Conservation (phyloP, 1,284 basidiomycete species). For the Moniliophthora roreri region DNA sequence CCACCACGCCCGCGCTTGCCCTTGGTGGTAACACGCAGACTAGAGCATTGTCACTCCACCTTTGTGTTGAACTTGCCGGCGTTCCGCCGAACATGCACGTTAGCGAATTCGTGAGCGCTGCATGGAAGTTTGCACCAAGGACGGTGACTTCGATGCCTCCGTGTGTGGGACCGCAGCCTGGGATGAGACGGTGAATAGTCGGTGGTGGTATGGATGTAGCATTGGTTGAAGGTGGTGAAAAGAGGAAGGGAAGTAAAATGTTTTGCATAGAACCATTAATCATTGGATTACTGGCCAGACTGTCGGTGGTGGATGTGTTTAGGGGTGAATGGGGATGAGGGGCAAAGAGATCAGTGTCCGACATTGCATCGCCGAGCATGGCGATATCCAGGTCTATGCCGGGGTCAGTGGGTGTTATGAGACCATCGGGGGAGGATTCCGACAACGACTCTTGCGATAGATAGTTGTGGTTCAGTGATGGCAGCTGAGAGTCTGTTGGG, state of each 20-base stretch:
- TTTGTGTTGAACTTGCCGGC: slow-evolving; percentile 79
- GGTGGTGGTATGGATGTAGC: slow-evolving; percentile 43
- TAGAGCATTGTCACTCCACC: slow-evolving; percentile 93
- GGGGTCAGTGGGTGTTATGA: slow-evolving; percentile 38
- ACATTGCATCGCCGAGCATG: neutral
- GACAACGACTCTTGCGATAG: slow-evolving; percentile 32
- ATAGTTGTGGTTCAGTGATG: slow-evolving; percentile 34
- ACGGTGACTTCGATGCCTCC: slow-evolving; percentile 97
- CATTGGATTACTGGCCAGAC: too few relatives aligned
- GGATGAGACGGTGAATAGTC: slow-evolving; percentile 84
- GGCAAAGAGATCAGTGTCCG: slow-evolving; percentile 20
- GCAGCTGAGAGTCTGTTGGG: slow-evolving; percentile 23
- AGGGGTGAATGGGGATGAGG: neutral
- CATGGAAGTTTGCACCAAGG: slow-evolving; percentile 87
- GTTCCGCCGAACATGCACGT: slow-evolving; percentile 89
- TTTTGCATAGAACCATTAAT: too few relatives aligned
- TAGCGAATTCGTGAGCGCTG: slow-evolving; percentile 50
- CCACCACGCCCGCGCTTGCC: slow-evolving; percentile 82
- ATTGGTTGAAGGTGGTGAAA: slow-evolving; percentile 11
- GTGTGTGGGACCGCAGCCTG: slow-evolving; percentile 86
- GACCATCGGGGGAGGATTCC: slow-evolving; percentile 41
- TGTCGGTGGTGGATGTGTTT: neutral
- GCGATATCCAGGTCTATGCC: slow-evolving; percentile 1
- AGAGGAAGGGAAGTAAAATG: slow-evolving; percentile 16
- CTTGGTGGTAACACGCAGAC: slow-evolving; percentile 92